Evolutionary conservation across 805 yeast genomes (phyloP), one percentile per base, ranked within the genome.

Genomic region (Barnettozyma wickerhamii): DNA sequence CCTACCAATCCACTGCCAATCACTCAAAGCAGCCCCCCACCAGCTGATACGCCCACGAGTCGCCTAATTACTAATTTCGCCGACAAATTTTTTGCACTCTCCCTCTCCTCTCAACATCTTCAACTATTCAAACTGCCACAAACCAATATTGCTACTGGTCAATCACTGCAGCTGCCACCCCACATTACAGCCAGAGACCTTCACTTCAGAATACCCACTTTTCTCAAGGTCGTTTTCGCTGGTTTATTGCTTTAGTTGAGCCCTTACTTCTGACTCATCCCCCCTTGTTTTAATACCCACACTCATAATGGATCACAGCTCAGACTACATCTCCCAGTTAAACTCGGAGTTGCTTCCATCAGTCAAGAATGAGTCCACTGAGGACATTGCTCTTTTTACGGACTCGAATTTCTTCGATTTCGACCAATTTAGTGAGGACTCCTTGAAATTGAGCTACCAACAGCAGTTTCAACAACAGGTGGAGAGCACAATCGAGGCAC

Each of bases 341-440:
- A 51, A 51, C 42, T 21, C 42, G 20, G 47, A 49, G 38, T 42
- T 38, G 10, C 19, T 36, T n/a, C 42, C 40, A 7, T 26, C 37
- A 3, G 30, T 34, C 5, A 33, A 26, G 12, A 33, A 5, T 9
- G 38, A 31, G 19, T 20, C n/a, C 12, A 17, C 15, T 17, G 34
- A 23, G 4, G 58, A 51, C 19, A 42, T 53, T 20, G 24, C 49
- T 4, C 39, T 50, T 9, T 52, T 53, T 38, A 42, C 49, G 5
- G 53, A 53, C 33, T 27, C 50, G 2, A 40, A 46, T 6, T 53
- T 55, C 39, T 49, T 55, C 20, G 55, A 55, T 35, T 53, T 55
- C 33, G 57, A 55, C 28, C 47, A 43, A 36, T 51, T 50, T 40
- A 42, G 42, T 42, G 20, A 42, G 27, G 43, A 33, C 31, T 19